Base-by-base conservation (phyloP, 768 basidiomycete genomes). In the Chiua virens region DNA sequence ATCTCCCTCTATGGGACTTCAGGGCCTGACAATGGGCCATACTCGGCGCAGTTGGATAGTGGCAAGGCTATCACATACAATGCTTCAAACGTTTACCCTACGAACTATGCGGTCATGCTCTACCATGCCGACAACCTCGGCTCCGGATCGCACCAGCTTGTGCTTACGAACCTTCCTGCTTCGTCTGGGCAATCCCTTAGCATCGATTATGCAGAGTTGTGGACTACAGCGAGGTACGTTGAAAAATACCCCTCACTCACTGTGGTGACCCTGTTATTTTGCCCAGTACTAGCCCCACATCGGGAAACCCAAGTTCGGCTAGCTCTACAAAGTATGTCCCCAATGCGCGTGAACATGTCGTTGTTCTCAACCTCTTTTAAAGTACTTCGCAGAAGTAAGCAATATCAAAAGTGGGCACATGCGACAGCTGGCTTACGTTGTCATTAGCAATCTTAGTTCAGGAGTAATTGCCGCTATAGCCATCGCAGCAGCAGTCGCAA, bases 1-100 rank as follows among this genome's bases (percentile, higher is more conserved):
- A 65, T 81, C 8, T 73, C 73, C 5, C 50, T 80, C 11, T 79
- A 71, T 38, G 77, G 79, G 11, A 71, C 76, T 18, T 68, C 75
- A 1, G 69, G 74, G 5, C 71, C 73, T 4, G 47, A 53, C 4
- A 68, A 66, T 38, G 66, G 73, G 28, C 64, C 62, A 1, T 78
- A 74, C 49, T 61, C 64, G 0, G 68, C 64, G 21, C 65, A 72
- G 41, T 32, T 78, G 38, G 75, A 77, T 32, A 65, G 63, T n/a
- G 66, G 67, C 5, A 34, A 56, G 13, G n/a, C 56, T 1, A 18
- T 39, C 18, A 35, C 45, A 1, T 67, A 67, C 23, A 62, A 64
- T 21, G 62, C 60, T 28, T 43, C 63, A 18, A 57, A 28, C 4
- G 23, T 11, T 36, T 60, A 44, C 44, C 54, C 60, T 35, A 52